A percentile compares a stretch with the other conserved stretches of the same genome.
These are phyloP conservation scores for Potentilla sterilis DNA, from an alignment of 306 rosid species.

Conservation along the genomic window DNA sequence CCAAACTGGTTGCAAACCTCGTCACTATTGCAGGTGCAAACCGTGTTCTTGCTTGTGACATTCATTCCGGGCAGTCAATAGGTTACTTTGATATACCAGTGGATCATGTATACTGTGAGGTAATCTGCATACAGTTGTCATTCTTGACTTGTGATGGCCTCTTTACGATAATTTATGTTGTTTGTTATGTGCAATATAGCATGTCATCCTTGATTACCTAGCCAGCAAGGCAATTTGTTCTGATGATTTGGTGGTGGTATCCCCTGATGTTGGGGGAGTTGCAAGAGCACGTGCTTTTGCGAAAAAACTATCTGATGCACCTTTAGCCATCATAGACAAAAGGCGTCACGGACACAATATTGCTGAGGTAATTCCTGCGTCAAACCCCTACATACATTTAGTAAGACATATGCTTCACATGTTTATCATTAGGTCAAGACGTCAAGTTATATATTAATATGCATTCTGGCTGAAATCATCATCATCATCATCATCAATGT, in stretches of 20 bases:
- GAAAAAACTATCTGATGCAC: constrained; percentile 91
- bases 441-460: neutral
- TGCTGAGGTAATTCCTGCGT: constrained; percentile 67
- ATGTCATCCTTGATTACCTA: constrained; percentile 92
- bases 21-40: constrained; percentile 96
- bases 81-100: constrained; percentile 99
- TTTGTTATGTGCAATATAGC: constrained; percentile 50
- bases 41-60: constrained; percentile 97
- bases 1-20: constrained; percentile 90
- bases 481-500: neutral
- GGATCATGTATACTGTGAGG: constrained; percentile 93
- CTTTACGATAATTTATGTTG: constrained; percentile 29
- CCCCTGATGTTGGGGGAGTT: constrained; percentile 99
- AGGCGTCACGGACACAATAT: constrained; percentile 92
- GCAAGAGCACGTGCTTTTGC: constrained; percentile 99
- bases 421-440: neutral
- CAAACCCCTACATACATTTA: neutral
- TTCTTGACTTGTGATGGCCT: constrained; percentile 14
- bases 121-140: constrained; percentile 29
- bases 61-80: constrained; percentile 98
- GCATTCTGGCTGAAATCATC: neutral
- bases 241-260: constrained; percentile 90
- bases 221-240: constrained; percentile 84
- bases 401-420: neutral
- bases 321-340: constrained; percentile 95